These are phyloP conservation scores for Gliomastix tumulicola DNA, from an alignment of 2,329 filamentous ascomycete species.

Conservation along the genomic window DNA sequence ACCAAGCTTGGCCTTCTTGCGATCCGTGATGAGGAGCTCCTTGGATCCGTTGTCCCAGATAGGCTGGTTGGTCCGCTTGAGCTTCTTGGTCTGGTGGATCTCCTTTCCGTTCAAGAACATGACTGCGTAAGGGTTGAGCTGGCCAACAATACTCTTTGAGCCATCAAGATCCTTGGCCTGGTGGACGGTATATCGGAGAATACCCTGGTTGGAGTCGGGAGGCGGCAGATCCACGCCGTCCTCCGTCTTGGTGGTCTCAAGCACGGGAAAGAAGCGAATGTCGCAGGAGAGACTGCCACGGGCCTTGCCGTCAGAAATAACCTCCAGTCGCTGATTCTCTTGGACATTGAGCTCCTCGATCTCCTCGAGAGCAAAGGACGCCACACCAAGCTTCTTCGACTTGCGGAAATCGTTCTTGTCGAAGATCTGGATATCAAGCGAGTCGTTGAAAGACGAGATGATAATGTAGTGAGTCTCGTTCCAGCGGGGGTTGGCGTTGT, in stretches of 20 bases:
- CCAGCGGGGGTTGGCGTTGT: constrained; percentile 85
- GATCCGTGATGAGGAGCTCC: constrained; percentile 91
- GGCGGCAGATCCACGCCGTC: constrained; percentile 75
- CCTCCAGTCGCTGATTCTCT: constrained; percentile 79
- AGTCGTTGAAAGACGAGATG: constrained; percentile 82
- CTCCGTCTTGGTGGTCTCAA: constrained; percentile 63
- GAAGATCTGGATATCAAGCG: constrained; percentile 75
- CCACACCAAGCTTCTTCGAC: constrained; percentile 87
- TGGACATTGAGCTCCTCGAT: constrained; percentile 70
- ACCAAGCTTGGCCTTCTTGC: constrained; percentile 82
- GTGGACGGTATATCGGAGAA: constrained; percentile 86
- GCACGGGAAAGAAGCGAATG: constrained; percentile 90
- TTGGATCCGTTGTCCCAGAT: constrained; percentile 92
- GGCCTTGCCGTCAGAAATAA: constrained; percentile 76
- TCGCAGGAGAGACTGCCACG: constrained; percentile 76
- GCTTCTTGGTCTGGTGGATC: constrained; percentile 79
- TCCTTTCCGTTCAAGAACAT: constrained; percentile 89
- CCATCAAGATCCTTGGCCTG: constrained; percentile 95
- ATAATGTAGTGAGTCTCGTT: constrained; percentile 96
- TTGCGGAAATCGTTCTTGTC: constrained; percentile 96
- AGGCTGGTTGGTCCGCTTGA: constrained; percentile 96
- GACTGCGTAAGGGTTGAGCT: constrained; percentile 84
- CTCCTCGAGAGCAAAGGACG: constrained; percentile 78
- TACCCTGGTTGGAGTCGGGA: constrained; percentile 88
- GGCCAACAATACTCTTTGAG: constrained; percentile 83